These are phyloP conservation scores for Penicillium sp. DNA, from an alignment of 2,329 filamentous ascomycete genomes.

Conservation along the genomic window DNA sequence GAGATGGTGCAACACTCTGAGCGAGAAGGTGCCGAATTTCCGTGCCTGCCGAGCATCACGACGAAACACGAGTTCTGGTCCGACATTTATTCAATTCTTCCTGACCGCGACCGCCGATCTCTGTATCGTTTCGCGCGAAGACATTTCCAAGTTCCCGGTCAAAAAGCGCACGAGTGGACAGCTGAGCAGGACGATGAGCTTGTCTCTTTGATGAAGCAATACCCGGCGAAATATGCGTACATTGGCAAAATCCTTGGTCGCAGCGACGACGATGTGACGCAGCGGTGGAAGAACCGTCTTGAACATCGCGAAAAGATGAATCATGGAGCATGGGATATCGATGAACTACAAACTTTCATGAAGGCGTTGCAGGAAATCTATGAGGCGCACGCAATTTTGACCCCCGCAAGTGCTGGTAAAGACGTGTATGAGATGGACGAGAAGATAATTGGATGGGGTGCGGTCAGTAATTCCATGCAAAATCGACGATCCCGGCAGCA, in stretches of 20 bases:
- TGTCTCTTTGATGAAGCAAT: conserved; percentile 26
- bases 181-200: conserved; percentile 43
- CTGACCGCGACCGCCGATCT: conserved; percentile 37
- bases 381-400: conserved; percentile 14
- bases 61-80: conserved; percentile 38
- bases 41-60: conserved; percentile 19
- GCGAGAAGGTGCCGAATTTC: conserved; percentile 25
- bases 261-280: conserved; percentile 42
- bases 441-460: conserved; percentile 31
- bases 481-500: conserved; percentile 39
- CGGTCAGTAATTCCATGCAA: conserved; percentile 29
- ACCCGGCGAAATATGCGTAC: conserved; percentile 38
- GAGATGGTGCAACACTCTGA: conserved; percentile 36
- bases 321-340: conserved; percentile 37
- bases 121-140: conserved; percentile 44
- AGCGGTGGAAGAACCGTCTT: conserved; percentile 45
- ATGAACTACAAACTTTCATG: conserved; percentile 32
- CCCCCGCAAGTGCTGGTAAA: conserved; percentile 24
- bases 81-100: conserved; percentile 35
- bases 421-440: conserved; percentile 41
- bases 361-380: conserved; percentile 27
- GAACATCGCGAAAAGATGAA: conserved; percentile 37
- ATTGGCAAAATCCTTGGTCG: conserved; percentile 41
- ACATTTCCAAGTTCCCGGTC: conserved; percentile 40
- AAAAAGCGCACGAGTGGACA: conserved; percentile 41